Base-by-base conservation (phyloP, 331 rosid genomes). In the Prunus yedoensis region DNA sequence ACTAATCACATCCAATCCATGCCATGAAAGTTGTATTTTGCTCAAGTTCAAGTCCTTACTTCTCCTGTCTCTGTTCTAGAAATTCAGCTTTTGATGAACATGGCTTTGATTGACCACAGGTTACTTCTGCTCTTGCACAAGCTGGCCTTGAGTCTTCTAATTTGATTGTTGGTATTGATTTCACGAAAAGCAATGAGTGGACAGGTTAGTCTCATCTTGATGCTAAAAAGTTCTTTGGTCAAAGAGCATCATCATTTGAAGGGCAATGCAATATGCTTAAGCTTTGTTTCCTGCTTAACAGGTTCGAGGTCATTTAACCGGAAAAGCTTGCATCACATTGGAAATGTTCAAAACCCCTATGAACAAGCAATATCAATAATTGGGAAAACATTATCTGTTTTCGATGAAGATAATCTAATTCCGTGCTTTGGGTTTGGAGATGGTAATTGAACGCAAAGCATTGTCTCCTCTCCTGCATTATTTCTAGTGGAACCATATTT, bases 171-270 rank as follows among this genome's bases (percentile, higher is more conserved):
- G 98, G 96, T 71, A 89, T 94, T 83, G 98, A 94, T 89, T 90
- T 91, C 91, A 94, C 97, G 6, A 94, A 94, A 91, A 94, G 97
- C 89, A 94, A 94, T 62, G 95, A 94, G 78, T 94, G 98, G 98
- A 94, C 96, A 90, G 97, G 97, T 88, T 59, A 28, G 54, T 73
- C 60, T 74, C 53, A 43, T 67, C 79, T 71, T 78, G n/a, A 74
- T 77, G 59, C 76, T 74, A 66, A 52, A 30, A 68, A 61, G 12
- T 73, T 69, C 21, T 53, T 23, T 74, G 41, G 45, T 51, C 32
- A 12, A 18, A 73, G 10, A 17, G 4, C 1, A 70, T 75, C 32
- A 20, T 50, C 38, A 47, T 46, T 63, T 63, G 43, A 75, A 75
- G 30, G 59, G 54, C 77, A 30, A 75, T 78, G 68, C 68, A 58